phyloP scores from a whole-genome alignment of 2,329 filamentous ascomycete genomes.

The Alternaria postmessia region DNA sequence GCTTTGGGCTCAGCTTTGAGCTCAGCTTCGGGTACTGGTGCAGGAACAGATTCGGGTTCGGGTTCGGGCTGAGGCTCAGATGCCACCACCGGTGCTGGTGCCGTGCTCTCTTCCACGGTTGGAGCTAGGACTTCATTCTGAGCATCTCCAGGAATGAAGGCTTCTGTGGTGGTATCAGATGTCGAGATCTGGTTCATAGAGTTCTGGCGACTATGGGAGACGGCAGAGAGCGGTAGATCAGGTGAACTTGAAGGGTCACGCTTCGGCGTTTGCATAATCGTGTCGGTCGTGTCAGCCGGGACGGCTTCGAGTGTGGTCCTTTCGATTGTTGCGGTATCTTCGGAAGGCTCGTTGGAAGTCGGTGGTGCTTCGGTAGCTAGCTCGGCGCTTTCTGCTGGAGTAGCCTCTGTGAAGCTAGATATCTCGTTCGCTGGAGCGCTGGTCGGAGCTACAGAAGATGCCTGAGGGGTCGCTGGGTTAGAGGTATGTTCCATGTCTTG shows the following conservation, averaged over 20 bases:
- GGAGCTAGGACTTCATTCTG: slow-evolving; percentile 13
- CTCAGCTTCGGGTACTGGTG: slow-evolving; percentile 1
- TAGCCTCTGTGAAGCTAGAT: slow-evolving; percentile 12
- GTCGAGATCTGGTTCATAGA: slow-evolving; percentile 43
- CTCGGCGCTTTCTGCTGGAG: neutral
- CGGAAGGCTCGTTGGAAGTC: slow-evolving; percentile 15
- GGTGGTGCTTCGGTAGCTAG: slow-evolving; percentile 11
- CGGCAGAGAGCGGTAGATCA: slow-evolving; percentile 51
- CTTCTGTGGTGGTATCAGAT: slow-evolving; percentile 20
- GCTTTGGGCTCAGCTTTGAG: neutral
- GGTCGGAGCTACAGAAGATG: slow-evolving; percentile 16
- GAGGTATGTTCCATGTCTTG: slow-evolving; percentile 58
- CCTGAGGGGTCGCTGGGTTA: slow-evolving; percentile 51
- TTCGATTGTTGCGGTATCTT: slow-evolving; percentile 15
- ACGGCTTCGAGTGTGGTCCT: slow-evolving; percentile 8
- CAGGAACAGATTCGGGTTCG: slow-evolving; percentile 8
- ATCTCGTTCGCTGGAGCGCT: slow-evolving; percentile 23
- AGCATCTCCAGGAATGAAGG: slow-evolving; percentile 8
- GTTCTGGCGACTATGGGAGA: slow-evolving; percentile 50
- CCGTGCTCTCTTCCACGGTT: slow-evolving; percentile 6
- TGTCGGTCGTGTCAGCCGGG: slow-evolving; percentile 16
- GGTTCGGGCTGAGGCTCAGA: slow-evolving; percentile 4
- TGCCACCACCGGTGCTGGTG: slow-evolving; percentile 3
- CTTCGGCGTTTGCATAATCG: slow-evolving; percentile 12
- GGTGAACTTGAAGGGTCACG: slow-evolving; percentile 53